A percentile compares a stretch with the other conserved stretches of the same genome.
phyloP scores from a whole-genome alignment of 2,329 filamentous ascomycete species.

The Dactylellina leptospora region DNA sequence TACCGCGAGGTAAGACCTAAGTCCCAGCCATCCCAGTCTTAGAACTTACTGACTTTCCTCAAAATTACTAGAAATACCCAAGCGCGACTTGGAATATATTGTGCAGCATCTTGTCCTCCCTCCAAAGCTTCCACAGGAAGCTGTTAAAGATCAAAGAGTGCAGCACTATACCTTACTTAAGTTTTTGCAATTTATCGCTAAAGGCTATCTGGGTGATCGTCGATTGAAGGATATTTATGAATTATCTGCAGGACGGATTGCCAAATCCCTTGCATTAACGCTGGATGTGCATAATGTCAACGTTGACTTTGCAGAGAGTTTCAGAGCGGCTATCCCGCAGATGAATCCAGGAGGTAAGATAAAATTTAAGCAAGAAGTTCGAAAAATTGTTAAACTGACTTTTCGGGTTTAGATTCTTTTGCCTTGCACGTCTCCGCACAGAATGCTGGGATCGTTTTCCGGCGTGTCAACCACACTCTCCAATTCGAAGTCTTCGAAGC shows the following conservation, averaged over 20 bases:
- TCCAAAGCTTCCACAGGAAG: slow-evolving; percentile 30
- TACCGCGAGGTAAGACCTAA: no score
- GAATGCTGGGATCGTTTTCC: slow-evolving; percentile 64
- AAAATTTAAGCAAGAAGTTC: not conserved
- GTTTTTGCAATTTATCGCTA: slow-evolving; percentile 1
- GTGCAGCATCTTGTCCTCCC: slow-evolving; percentile 33
- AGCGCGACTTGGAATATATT: slow-evolving; percentile 7
- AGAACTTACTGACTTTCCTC: no score
- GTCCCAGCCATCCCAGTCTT: no score
- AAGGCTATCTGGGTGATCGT: not conserved
- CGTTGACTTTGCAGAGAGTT: slow-evolving; percentile 2
- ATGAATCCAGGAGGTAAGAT: slow-evolving; percentile 18
- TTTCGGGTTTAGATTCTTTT: slow-evolving; percentile 58
- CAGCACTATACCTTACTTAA: not conserved
- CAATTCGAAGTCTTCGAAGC: slow-evolving; percentile 64
- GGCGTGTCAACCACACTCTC: slow-evolving; percentile 55
- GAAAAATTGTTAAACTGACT: slow-evolving; percentile 12
- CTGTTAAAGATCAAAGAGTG: not conserved
- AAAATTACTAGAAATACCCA: not conserved
- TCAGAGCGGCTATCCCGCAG: not conserved
- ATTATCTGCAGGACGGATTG: not conserved
- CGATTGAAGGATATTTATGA: not conserved
- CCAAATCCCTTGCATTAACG: not conserved
- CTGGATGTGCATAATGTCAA: slow-evolving; percentile 1
- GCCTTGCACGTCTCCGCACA: slow-evolving; percentile 62